These are phyloP conservation scores for Prunus mira DNA, from an alignment of 306 rosid species.

Conservation along the genomic window DNA sequence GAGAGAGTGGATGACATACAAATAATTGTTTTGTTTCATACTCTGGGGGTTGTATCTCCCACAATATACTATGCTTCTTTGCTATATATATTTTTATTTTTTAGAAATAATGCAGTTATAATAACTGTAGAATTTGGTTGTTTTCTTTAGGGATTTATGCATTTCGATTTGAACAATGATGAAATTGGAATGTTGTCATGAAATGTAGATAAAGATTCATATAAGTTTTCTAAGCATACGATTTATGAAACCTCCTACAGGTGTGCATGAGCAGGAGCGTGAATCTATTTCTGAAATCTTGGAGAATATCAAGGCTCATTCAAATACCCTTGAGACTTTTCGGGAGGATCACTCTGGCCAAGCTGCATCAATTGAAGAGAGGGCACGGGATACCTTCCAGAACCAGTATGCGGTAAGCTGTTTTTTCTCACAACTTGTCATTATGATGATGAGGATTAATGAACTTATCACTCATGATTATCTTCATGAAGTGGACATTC, in stretches of 20 bases:
- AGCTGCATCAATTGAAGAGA: conserved; percentile 56
- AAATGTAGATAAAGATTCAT: not conserved
- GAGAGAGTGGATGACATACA: not conserved
- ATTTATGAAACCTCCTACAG: conserved; percentile 35
- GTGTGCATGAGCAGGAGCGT: conserved; percentile 42
- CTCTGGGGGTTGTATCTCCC: no score
- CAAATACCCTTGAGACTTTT: conserved; percentile 49
- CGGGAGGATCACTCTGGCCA: conserved; percentile 60
- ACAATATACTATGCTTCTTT: no score
- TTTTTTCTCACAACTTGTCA: not conserved
- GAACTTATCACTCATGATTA: not conserved
- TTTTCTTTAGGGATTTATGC: not conserved
- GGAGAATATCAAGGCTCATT: conserved; percentile 45
- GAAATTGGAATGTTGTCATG: not conserved
- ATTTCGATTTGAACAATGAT: not conserved
- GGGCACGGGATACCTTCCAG: conserved; percentile 56
- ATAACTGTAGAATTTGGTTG: no score
- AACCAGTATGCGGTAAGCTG: conserved; percentile 55
- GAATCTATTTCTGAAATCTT: conserved; percentile 49
- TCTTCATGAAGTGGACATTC: no score
- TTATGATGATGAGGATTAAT: not conserved
- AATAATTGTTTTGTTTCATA: not conserved
- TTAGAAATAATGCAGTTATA: no score
- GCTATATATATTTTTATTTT: no score
- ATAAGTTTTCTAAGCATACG: not conserved